These are phyloP conservation scores for Aspergillus saccharolyticus DNA, from an alignment of 495 filamentous ascomycete species.

Conservation along the genomic window DNA sequence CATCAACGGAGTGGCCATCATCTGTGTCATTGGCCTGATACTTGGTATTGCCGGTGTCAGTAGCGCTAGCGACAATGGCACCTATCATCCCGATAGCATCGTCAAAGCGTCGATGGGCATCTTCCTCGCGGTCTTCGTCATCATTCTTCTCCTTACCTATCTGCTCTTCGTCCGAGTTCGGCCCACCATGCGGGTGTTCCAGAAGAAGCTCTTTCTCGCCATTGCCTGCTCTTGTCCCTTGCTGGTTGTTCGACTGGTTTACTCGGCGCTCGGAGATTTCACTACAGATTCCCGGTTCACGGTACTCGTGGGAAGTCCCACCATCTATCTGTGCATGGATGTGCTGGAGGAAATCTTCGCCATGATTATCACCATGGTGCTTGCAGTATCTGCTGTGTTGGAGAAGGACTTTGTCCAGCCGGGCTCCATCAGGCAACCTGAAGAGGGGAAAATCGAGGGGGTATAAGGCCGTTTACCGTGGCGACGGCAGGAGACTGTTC, in stretches of 20 bases:
- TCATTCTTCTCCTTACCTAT: conserved; percentile 6
- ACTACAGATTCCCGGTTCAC: conserved; percentile 5
- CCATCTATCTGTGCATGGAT: conserved; percentile 28
- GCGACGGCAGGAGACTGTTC: background rate
- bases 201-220: conserved; percentile 30
- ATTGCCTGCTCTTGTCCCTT: conserved; percentile 24
- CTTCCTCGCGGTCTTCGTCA: conserved; percentile 25
- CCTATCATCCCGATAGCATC: conserved; percentile 14
- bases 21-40: conserved; percentile 23
- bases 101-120: conserved; percentile 27
- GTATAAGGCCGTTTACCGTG: background rate
- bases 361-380: conserved; percentile 16
- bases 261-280: conserved; percentile 23
- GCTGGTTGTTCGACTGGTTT: conserved; percentile 22
- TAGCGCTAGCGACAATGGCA: conserved; percentile 1
- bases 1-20: conserved; percentile 12
- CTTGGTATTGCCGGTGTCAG: conserved; percentile 27
- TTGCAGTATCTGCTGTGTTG: conserved; percentile 21
- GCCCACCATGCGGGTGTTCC: conserved; percentile 2
- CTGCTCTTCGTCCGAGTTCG: conserved; percentile 15
- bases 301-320: conserved; percentile 9
- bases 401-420: conserved; percentile 3
- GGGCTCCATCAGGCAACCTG: background rate
- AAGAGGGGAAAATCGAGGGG: background rate
- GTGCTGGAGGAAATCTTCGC: conserved; percentile 30